Percentiles rank a stretch among this genome's conserved stretches.
Evolutionary conservation across 805 yeast species (phyloP).

Genomic region (Kuraishia capsulata): DNA sequence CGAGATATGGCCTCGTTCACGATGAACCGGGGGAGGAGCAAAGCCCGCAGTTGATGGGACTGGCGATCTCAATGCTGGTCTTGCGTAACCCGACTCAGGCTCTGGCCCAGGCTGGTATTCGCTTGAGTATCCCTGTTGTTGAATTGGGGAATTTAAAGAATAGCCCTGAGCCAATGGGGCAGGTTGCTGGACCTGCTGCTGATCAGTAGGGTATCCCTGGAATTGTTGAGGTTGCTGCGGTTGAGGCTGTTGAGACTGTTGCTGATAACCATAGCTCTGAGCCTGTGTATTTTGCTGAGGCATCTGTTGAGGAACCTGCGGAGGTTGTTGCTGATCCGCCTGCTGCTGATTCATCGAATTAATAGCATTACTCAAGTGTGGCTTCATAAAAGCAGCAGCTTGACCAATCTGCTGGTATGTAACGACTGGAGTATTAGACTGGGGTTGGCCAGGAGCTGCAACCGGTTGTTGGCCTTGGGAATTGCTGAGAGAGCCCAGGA

Average conservation of each 20-base stretch:
- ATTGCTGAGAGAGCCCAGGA: conserved; percentile 4
- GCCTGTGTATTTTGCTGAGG: conserved; percentile 1
- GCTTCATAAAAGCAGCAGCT: conserved; percentile 1
- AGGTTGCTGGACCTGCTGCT: too few relatives aligned
- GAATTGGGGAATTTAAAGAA: too few relatives aligned
- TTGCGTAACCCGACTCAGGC: too few relatives aligned
- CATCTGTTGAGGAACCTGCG: not conserved
- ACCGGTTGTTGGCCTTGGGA: conserved; percentile 4
- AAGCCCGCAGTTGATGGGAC: conserved; percentile 13
- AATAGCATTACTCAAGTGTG: not conserved
- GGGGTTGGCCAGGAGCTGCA: conserved; percentile 8
- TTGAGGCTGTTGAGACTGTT: not conserved
- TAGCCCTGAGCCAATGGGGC: too few relatives aligned
- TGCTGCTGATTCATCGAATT: not conserved
- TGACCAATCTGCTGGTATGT: conserved; percentile 6
- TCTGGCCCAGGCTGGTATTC: too few relatives aligned
- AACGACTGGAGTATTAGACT: conserved; percentile 8
- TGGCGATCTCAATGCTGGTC: too few relatives aligned
- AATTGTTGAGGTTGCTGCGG: too few relatives aligned
- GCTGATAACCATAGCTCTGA: conserved; percentile 7
- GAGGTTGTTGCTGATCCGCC: conserved; percentile 3
- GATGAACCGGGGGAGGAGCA: conserved; percentile 33
- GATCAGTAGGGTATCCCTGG: too few relatives aligned
- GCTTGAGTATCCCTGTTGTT: too few relatives aligned
- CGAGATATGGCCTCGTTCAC: conserved; percentile 9